Conservation (phyloP, 257 asterid species). For the Ballota nigra region DNA sequence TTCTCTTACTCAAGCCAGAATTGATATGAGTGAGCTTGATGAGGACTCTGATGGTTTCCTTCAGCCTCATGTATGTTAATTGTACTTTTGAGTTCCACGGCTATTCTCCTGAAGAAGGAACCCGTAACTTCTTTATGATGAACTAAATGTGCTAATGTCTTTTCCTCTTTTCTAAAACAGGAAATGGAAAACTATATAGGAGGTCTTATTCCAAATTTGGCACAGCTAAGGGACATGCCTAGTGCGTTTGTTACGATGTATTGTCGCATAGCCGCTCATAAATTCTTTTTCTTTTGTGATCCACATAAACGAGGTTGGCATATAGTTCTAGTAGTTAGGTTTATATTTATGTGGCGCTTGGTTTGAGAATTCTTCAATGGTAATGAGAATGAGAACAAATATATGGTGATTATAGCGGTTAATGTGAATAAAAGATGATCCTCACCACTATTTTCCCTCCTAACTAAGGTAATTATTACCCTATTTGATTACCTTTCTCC, state of each 20-base stretch:
- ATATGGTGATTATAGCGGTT: no score
- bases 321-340: constrained; percentile 11
- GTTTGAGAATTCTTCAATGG: no score
- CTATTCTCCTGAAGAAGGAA: constrained; percentile 8
- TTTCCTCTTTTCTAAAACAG: constrained; percentile 31
- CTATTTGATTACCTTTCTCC: no score
- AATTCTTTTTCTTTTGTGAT: constrained; percentile 98
- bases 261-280: constrained; percentile 98
- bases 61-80: constrained; percentile 79
- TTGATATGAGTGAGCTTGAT: constrained; percentile 99
- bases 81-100: constrained; percentile 30
- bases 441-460: no score
- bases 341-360: no score
- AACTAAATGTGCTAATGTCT: constrained; percentile 17
- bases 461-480: no score
- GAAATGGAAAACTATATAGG: constrained; percentile 97
- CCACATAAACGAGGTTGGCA: constrained; percentile 92
- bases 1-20: constrained; percentile 97
- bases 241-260: constrained; percentile 92
- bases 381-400: no score
- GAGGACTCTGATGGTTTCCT: constrained; percentile 99
- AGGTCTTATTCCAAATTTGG: constrained; percentile 97
- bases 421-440: no score
- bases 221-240: constrained; percentile 94
- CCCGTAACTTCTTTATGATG: constrained; percentile 2